These are phyloP conservation scores for Fibroporia radiculosa DNA, from an alignment of 768 basidiomycete genomes.

Conservation along the genomic window DNA sequence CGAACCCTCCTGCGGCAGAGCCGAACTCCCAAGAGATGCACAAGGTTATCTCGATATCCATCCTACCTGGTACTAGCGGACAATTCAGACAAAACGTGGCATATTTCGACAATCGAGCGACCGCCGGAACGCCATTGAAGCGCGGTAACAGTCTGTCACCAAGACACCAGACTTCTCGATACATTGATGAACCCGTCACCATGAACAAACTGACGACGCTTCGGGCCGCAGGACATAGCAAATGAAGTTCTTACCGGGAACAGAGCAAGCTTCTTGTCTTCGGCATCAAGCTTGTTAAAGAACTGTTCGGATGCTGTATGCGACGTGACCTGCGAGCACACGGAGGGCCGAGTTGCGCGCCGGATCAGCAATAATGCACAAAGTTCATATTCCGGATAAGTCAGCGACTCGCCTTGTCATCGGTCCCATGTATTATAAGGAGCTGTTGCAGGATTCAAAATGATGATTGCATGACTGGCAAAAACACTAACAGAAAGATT, in stretches of 20 bases:
- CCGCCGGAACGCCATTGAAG: no score
- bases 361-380: neutral
- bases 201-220: neutral
- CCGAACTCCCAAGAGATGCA: no score
- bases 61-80: no score
- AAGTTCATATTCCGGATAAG: no score
- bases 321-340: conserved; percentile 13
- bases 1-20: no score
- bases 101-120: no score
- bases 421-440: conserved; percentile 10
- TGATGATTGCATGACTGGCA: neutral
- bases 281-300: conserved; percentile 39
- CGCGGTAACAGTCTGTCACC: no score
- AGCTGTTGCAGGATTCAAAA: conserved; percentile 6
- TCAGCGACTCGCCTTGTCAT: conserved; percentile 6
- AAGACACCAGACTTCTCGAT: neutral
- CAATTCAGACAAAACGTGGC: no score
- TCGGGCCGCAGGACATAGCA: no score
- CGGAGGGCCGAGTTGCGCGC: neutral
- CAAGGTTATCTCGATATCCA: no score
- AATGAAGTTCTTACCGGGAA: neutral
- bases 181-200: neutral
- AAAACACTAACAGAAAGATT: conserved; percentile 45
- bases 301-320: conserved; percentile 47
- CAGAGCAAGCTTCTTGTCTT: conserved; percentile 14